These are phyloP conservation scores for Solanum chaucha DNA, from an alignment of 257 asterid genomes.

Conservation along the genomic window DNA sequence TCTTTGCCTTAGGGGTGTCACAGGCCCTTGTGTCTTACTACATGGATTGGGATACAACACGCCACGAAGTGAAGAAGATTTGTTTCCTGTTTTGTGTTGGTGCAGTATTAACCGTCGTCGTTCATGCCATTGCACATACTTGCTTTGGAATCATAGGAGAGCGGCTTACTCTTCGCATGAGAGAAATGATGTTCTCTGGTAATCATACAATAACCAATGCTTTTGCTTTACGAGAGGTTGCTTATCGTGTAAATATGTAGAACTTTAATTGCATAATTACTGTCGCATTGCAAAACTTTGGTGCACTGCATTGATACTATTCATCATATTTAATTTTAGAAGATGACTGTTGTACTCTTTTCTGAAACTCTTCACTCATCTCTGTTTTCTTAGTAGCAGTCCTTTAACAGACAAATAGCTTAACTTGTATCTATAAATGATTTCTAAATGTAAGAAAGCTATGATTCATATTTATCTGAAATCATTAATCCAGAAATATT, in stretches of 20 bases:
- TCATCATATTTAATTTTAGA: neutral
- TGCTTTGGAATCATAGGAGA: slow-evolving; percentile 95
- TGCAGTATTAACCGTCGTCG: slow-evolving; percentile 65
- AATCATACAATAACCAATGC: neutral
- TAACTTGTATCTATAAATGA: neutral
- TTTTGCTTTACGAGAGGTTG: neutral
- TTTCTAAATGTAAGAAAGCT: neutral
- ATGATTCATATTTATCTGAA: neutral
- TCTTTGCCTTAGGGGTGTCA: slow-evolving; percentile 89
- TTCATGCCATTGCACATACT: slow-evolving; percentile 66
- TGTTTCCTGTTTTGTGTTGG: slow-evolving; percentile 78
- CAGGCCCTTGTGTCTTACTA: slow-evolving; percentile 94
- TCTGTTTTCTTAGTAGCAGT: neutral
- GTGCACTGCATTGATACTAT: neutral
- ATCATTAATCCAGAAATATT: neutral
- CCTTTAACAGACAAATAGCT: neutral
- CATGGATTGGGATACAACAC: slow-evolving; percentile 96
- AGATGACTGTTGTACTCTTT: neutral
- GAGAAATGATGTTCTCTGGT: slow-evolving; percentile 89
- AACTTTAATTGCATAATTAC: neutral
- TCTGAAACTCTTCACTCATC: neutral
- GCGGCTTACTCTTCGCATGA: slow-evolving; percentile 82
- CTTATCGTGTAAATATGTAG: neutral
- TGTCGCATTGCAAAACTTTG: neutral
- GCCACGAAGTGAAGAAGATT: slow-evolving; percentile 70